A percentile compares a stretch with the other conserved stretches of the same genome.
Conservation (phyloP, 2,329 filamentous ascomycete species). For the Neocatenulostroma microsporum region DNA sequence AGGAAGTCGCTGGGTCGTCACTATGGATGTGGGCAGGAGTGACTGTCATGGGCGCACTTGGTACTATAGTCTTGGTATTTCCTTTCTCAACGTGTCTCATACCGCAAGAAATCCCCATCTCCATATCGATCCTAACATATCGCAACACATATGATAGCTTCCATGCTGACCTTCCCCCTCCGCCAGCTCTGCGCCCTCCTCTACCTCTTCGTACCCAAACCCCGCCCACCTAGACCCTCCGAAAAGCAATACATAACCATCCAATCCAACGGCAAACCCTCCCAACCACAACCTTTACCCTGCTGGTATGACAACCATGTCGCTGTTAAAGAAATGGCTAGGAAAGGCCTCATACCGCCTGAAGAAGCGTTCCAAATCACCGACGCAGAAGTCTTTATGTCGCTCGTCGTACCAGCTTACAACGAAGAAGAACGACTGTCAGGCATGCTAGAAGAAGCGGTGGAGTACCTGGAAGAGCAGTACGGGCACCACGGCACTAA, state of each 20-base stretch:
- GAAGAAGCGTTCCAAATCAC: slow-evolving; percentile 56
- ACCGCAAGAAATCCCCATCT: background rate
- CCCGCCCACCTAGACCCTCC: slow-evolving; percentile 62
- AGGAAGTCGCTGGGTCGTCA: no score
- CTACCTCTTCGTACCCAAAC: slow-evolving; percentile 69
- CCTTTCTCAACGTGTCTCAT: slow-evolving; percentile 15
- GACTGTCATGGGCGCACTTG: slow-evolving; percentile 18
- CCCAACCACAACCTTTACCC: slow-evolving; percentile 53
- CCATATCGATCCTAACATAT: no score
- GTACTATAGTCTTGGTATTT: slow-evolving; percentile 23
- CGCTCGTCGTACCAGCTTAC: slow-evolving; percentile 88
- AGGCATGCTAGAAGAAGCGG: slow-evolving; percentile 82
- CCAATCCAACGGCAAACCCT: slow-evolving; percentile 53
- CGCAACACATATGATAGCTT: slow-evolving; percentile 1
- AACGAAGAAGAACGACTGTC: slow-evolving; percentile 81
- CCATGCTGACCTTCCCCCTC: slow-evolving; percentile 1
- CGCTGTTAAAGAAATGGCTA: slow-evolving; percentile 44
- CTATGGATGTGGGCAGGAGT: slow-evolving; percentile 19
- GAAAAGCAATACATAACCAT: slow-evolving; percentile 84
- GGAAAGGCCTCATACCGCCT: slow-evolving; percentile 24
- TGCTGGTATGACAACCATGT: slow-evolving; percentile 82
- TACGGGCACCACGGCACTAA: slow-evolving; percentile 42
- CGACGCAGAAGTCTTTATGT: slow-evolving; percentile 73
- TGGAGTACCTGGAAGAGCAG: slow-evolving; percentile 70
- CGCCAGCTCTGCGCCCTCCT: slow-evolving; percentile 42